These are phyloP conservation scores for Diplocarpon mali DNA, from an alignment of 2,329 filamentous ascomycete species.

Conservation along the genomic window DNA sequence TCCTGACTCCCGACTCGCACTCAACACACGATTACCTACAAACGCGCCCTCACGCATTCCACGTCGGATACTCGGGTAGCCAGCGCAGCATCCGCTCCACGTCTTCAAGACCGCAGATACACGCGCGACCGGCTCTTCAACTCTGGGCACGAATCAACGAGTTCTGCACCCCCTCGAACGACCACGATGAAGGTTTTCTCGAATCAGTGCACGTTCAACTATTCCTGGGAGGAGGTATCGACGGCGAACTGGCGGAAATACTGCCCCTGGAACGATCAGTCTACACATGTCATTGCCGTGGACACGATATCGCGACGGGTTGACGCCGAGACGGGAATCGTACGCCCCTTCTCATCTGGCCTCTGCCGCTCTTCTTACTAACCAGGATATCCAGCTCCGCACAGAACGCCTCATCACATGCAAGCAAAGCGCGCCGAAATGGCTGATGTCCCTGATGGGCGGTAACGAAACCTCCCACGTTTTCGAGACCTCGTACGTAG, in stretches of 20 bases:
- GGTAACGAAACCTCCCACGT: constrained; percentile 74
- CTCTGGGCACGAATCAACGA: constrained; percentile 1
- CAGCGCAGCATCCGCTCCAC: too few species aligned
- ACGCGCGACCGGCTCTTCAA: too few species aligned
- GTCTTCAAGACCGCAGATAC: too few species aligned
- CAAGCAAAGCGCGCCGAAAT: constrained; percentile 60
- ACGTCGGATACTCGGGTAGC: too few species aligned
- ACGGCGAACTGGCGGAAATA: constrained; percentile 98
- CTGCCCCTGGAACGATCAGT: constrained; percentile 97
- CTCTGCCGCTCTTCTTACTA: constrained; percentile 4
- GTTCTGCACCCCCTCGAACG: constrained; percentile 20
- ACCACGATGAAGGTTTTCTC: constrained; percentile 85
- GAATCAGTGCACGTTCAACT: constrained; percentile 81
- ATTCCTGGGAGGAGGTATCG: constrained; percentile 97
- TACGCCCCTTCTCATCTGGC: constrained; percentile 31
- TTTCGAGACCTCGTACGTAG: constrained; percentile 92
- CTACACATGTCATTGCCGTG: constrained; percentile 90
- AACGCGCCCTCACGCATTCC: too few species aligned
- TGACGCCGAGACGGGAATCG: constrained; percentile 54
- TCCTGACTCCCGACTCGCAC: too few species aligned
- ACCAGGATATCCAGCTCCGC: constrained; percentile 39
- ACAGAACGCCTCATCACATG: constrained; percentile 59
- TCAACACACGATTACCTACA: too few species aligned
- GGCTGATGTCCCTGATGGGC: constrained; percentile 72
- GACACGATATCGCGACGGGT: constrained; percentile 74